Percentiles rank a stretch among this genome's conserved stretches.
phyloP scores from a whole-genome alignment of 768 basidiomycete genomes.

The Amanita subjunquillea region DNA sequence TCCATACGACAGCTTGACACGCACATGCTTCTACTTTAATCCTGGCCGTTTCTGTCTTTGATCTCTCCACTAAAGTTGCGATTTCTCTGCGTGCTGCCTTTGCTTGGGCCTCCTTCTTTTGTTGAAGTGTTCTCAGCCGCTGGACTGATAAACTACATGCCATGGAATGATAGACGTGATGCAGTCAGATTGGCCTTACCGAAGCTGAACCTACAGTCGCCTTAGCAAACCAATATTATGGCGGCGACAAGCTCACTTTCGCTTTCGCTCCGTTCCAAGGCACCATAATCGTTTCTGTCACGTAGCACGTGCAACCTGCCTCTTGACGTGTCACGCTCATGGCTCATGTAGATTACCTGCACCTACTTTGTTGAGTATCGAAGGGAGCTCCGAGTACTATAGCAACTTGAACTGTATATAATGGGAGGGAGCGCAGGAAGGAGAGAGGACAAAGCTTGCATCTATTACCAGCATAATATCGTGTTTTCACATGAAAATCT shows the following conservation, averaged over 20 bases:
- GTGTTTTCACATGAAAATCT: too few relatives aligned
- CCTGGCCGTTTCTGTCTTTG: constrained; percentile 75
- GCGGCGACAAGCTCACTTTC: constrained; percentile 16
- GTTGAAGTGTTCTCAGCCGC: constrained; percentile 73
- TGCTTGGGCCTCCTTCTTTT: constrained; percentile 85
- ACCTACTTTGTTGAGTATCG: too few relatives aligned
- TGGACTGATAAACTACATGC: constrained; percentile 67
- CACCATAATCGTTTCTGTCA: constrained; percentile 21
- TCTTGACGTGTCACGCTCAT: too few relatives aligned
- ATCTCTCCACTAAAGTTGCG: constrained; percentile 66
- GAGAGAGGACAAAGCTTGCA: too few relatives aligned
- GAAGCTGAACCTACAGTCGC: constrained; percentile 28
- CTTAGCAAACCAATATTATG: constrained; percentile 6
- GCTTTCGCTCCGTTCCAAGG: constrained; percentile 53
- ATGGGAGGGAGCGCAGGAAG: too few relatives aligned
- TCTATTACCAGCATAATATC: too few relatives aligned
- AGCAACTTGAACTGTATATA: too few relatives aligned
- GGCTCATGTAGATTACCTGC: too few relatives aligned
- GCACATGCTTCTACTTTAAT: constrained; percentile 79
- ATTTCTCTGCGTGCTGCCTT: constrained; percentile 68
- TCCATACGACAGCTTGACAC: constrained; percentile 17
- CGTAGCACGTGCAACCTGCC: not conserved
- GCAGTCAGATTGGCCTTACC: constrained; percentile 17
- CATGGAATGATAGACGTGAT: not conserved
- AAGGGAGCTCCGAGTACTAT: too few relatives aligned